Base-by-base conservation (phyloP, 257 asterid genomes). In the Solanum dulcamara region DNA sequence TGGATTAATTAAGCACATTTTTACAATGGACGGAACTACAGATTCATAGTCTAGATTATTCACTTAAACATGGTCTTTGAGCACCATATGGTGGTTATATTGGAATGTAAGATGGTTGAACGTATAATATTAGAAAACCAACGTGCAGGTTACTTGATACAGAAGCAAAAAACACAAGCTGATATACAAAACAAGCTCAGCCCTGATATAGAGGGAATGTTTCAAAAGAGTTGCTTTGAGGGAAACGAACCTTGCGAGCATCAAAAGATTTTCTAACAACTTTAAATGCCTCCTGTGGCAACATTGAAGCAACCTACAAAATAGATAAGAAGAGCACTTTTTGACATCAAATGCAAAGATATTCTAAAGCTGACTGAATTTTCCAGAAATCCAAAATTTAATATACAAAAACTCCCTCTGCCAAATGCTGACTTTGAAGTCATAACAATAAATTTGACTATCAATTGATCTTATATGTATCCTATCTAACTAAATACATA, bases 191-290 rank as follows among this genome's bases (percentile, higher is more conserved):
- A 15, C 6, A 66, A 66, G 38, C 53, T 12, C 33, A 71, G 3
- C 33, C 33, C 11, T 6, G 53, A 38, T 24, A 74, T 6, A 6
- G 59, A 74, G 24, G n/a, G 59, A 42, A 24, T 24, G 38, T 24
- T 74, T 42, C 57, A 42, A 74, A 74, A 14, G 81, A 42, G 12
- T 71, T 77, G 62, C 42, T 46, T 10, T 22, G 51, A 77, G 40
- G 59, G 62, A 46, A 68, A 67, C 92, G 85, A 66, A 96, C 99
- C 98, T 94, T 95, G 88, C 99, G 93, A n/a, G 98, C 99, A 89
- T 96, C 99, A 89, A 96, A 96, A 13, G 98, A 96, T 89, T 96
- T 95, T 87, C 99, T 90, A 83, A 94, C 89, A 82, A 96, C 94
- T 20, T 90, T 91, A 88, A 96, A 96, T 13, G 98, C 98, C 86